These are phyloP conservation scores for Aechmea fasciata DNA, from an alignment of 176 grass and related monocot species.

Conservation along the genomic window DNA sequence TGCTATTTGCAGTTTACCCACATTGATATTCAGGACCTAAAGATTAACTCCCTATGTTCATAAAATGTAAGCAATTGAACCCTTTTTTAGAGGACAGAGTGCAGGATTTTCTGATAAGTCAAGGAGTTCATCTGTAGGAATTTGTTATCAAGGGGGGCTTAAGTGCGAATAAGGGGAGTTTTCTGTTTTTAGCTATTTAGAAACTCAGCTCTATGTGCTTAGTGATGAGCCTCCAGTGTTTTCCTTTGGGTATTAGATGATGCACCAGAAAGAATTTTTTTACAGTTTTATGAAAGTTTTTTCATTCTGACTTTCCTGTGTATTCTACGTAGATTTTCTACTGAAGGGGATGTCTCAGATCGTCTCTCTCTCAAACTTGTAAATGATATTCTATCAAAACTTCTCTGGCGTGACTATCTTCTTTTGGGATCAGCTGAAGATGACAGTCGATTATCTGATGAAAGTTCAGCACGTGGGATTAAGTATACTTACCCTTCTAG, in stretches of 20 bases:
- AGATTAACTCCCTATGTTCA: no score
- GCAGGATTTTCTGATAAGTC: no score
- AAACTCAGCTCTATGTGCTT: slow-evolving; percentile 8
- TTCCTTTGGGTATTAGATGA: not conserved
- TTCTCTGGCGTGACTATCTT: slow-evolving; percentile 78
- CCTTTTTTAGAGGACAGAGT: no score
- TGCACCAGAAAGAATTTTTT: no score
- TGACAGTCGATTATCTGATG: slow-evolving; percentile 28
- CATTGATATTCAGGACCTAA: no score
- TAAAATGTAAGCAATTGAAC: no score
- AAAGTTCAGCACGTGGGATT: slow-evolving; percentile 19
- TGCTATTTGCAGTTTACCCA: no score
- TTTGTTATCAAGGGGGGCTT: no score
- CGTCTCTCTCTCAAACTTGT: slow-evolving; percentile 40
- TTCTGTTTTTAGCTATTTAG: slow-evolving; percentile 6
- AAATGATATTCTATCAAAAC: slow-evolving; percentile 48
- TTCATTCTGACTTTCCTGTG: not conserved
- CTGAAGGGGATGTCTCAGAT: slow-evolving; percentile 23
- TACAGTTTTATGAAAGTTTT: not conserved
- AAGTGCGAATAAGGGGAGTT: no score
- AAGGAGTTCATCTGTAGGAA: no score
- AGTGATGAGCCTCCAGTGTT: not conserved
- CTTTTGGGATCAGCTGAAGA: slow-evolving; percentile 18
- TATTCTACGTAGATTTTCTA: slow-evolving; percentile 43
- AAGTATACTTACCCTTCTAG: slow-evolving; percentile 27